Evolutionary conservation across 495 filamentous ascomycete species (phyloP).

Genomic region (Annulohypoxylon bovei): DNA sequence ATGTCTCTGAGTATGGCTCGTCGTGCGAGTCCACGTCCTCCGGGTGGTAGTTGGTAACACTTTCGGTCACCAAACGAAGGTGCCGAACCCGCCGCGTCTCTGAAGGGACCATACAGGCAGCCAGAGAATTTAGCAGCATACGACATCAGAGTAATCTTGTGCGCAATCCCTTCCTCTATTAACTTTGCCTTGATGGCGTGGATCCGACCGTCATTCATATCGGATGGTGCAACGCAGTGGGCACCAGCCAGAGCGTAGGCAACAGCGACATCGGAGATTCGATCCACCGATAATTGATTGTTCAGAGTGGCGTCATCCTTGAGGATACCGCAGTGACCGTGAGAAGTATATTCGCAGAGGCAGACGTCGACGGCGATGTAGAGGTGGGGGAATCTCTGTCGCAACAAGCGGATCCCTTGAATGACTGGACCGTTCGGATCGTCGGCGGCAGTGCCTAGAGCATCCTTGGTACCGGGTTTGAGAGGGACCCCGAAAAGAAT

Average conservation of each 20-base stretch:
- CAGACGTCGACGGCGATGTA: conserved; percentile 94
- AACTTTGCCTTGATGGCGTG: conserved; percentile 96
- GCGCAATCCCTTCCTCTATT: conserved; percentile 89
- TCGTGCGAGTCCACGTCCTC: conserved; percentile 90
- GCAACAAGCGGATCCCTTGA: conserved; percentile 79
- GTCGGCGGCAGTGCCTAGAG: conserved; percentile 91
- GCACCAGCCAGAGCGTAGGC: conserved; percentile 93
- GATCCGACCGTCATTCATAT: conserved; percentile 99
- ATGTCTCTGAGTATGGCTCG: conserved; percentile 92
- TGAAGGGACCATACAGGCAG: conserved; percentile 95
- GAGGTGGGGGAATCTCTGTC: conserved; percentile 82
- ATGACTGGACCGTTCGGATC: conserved; percentile 94
- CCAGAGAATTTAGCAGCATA: conserved; percentile 98
- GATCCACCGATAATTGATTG: conserved; percentile 89
- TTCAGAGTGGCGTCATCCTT: conserved; percentile 91
- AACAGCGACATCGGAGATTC: conserved; percentile 91
- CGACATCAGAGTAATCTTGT: conserved; percentile 91
- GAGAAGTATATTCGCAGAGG: conserved; percentile 98
- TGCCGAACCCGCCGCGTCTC: conserved; percentile 91
- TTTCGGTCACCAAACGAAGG: conserved; percentile 94
- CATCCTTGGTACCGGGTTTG: conserved; percentile 81
- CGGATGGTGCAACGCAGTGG: conserved; percentile 94
- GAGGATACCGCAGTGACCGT: conserved; percentile 96
- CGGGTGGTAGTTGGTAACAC: conserved; percentile 95
- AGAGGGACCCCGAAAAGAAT: conserved; percentile 96